Base-by-base conservation (phyloP, 495 filamentous ascomycete genomes). In the Tuber melanosporum region DNA sequence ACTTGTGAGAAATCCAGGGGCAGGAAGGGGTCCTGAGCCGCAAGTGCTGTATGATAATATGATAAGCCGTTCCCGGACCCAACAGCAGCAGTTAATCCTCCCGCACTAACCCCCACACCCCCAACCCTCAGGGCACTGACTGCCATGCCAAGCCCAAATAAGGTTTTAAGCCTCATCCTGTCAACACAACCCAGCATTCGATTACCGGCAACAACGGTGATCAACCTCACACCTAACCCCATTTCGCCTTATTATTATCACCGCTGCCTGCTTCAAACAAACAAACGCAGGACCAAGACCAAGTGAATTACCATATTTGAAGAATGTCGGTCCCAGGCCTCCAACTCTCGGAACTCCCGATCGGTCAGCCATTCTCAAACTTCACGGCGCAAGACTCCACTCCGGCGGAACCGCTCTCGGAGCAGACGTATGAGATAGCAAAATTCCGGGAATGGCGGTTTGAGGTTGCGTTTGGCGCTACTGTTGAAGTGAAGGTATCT, bases 381-480 rank as follows among this genome's bases (percentile, higher is more conserved):
- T 81, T 80, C 74, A 20, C 78, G 20, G 57, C 74, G 10, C 77
- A 80, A 39, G 78, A 80, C 71, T 66, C 75, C 10, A 73, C 78
- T 44, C 79, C 78, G n/a, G 43, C 70, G 66, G 82, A 83, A 7
- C 57, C 78, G 42, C 78, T 77, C 17, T 10, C 41, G 4, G 82
- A 83, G 49, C 78, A 78, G 74, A 79, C 80, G 36, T 82, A 87
- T 20, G 83, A 85, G 52, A 82, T 91, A 74, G 83, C 84, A 39
- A 84, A 86, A 39, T 86, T 86, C 70, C 87, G 87, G 6, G 95
- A 99, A 88, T 99, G 92, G 91, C 90, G 95, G 75, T 99, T 99
- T 86, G 92, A 97, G 82, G 92, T 96, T 44, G 89, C 91, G 42
- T 91, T 90, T 82, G 87, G 88, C 17, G 86, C 87, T 26, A 89